Evolutionary conservation across 345 rosid species (phyloP), one percentile per base, ranked within the genome.

Genomic region (Fremontodendron californicum): DNA sequence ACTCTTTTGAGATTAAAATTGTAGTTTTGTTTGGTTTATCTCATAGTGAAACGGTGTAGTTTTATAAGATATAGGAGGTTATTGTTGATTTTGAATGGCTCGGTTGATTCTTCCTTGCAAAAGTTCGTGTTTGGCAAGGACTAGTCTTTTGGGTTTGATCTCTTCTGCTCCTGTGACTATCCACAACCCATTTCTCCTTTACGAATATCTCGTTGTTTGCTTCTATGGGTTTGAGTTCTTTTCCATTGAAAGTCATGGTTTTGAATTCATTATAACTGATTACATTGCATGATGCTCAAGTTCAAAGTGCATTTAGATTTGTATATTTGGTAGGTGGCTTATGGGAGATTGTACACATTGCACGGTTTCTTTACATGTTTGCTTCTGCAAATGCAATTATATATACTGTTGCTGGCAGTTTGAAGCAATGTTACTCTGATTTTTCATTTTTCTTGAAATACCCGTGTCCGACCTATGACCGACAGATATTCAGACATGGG

Each of bases 151-250:
- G 87, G 92, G 95, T 82, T 93, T 91, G 88, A 89, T 93, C 87
- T 77, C 97, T 68, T 81, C 78, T 77, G 82, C 90, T 88, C 94
- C 89, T 86, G 98, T 94, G 94, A 93, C 88, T 90, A 86, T 85
- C 67, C 82, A 35, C 42, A 49, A 78, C 81, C 49, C 63, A 68
- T 75, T 42, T 31, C 40, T n/a, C 60, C 6, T 21, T 31, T 48
- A 12, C 40, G 23, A 72, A 46, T 60, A 18, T 19, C 49, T n/a
- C 5, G 73, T 35, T 45, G 18, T 9, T 39, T 45, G 13, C 42
- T 6, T 16, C 6, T 45, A 61, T 60, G 57, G 73, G 33, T 23
- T 68, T 45, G 1, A 15, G 61, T 31, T 65, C 1, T 66, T 39
- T 63, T 6, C 61, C 67, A 35, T 76, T 43, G 54, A 71, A 43